Evolutionary conservation across 371 early-diverging fungal species (phyloP).

Genomic region (Rhizopus arrhizus): DNA sequence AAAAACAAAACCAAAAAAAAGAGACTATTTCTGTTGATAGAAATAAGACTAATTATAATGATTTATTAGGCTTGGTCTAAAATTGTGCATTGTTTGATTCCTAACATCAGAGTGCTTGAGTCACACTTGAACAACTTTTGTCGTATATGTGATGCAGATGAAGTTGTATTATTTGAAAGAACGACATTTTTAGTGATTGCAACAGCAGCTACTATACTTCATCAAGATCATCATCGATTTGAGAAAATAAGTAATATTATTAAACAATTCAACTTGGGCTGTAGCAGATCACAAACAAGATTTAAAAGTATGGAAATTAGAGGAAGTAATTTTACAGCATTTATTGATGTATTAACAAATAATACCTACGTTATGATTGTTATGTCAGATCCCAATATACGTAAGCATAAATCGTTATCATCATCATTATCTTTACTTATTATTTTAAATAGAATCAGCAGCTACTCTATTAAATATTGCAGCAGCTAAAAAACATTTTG

Average conservation of each 20-base stretch:
- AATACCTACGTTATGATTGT: constrained; percentile 94
- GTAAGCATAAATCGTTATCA: constrained; percentile 57
- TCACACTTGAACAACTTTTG: constrained; percentile 78
- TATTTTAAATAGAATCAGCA: constrained; percentile 66
- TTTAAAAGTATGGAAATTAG: constrained; percentile 91
- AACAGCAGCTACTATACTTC: constrained; percentile 61
- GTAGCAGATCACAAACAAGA: constrained; percentile 75
- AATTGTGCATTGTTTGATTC: constrained; percentile 92
- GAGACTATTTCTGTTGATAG: neutral
- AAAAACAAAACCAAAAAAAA: constrained; percentile 9
- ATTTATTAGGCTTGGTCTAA: constrained; percentile 87
- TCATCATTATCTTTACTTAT: neutral
- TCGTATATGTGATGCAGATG: constrained; percentile 85
- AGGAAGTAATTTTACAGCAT: constrained; percentile 79
- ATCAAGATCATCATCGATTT: constrained; percentile 79
- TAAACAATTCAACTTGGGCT: constrained; percentile 89
- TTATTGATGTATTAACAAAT: constrained; percentile 89
- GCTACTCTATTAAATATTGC: constrained; percentile 83
- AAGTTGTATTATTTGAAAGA: constrained; percentile 92
- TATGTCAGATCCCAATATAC: constrained; percentile 87
- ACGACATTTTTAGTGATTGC: constrained; percentile 94
- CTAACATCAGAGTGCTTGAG: constrained; percentile 85
- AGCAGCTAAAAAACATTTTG: constrained; percentile 86
- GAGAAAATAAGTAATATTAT: constrained; percentile 93
- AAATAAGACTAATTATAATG: too few relatives aligned